phyloP scores from a whole-genome alignment of 768 basidiomycete species.

The Ramaria rubella region DNA sequence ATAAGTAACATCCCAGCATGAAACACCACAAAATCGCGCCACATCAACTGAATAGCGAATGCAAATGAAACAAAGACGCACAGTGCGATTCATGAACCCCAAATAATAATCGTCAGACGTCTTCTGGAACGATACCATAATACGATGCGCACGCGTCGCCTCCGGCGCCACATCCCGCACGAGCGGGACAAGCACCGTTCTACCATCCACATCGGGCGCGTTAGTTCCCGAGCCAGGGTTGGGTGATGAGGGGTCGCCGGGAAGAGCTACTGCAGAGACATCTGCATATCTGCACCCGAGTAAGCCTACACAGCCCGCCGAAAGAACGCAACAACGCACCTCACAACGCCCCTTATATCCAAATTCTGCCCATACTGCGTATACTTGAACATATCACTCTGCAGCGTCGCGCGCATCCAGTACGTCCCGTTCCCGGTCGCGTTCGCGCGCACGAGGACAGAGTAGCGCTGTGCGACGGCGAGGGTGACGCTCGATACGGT shows the following conservation, averaged over 20 bases:
- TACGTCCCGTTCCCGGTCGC: conserved; percentile 28
- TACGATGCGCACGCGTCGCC: not conserved
- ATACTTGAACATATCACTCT: conserved; percentile 28
- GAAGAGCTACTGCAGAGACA: not conserved
- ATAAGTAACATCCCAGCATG: no score
- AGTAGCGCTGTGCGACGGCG: no score
- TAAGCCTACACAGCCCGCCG: not conserved
- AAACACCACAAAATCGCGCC: no score
- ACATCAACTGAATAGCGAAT: not conserved
- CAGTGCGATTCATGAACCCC: conserved; percentile 27
- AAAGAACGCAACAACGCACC: not conserved
- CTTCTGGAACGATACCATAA: conserved; percentile 22
- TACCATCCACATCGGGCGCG: not conserved
- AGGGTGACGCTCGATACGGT: conserved; percentile 34
- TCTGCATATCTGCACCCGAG: conserved; percentile 9
- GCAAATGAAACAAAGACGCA: conserved; percentile 11
- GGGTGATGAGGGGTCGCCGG: not conserved
- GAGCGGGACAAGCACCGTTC: conserved; percentile 1
- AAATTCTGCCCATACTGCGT: conserved; percentile 2
- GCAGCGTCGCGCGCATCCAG: conserved; percentile 36
- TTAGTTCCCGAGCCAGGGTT: conserved; percentile 6
- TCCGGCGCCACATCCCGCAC: conserved; percentile 7
- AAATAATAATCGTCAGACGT: conserved; percentile 17
- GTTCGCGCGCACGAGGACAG: conserved; percentile 39
- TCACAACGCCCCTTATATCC: conserved; percentile 3